These are phyloP conservation scores for Colletotrichum brevisporum DNA, from an alignment of 2,329 filamentous ascomycete species.

Conservation along the genomic window DNA sequence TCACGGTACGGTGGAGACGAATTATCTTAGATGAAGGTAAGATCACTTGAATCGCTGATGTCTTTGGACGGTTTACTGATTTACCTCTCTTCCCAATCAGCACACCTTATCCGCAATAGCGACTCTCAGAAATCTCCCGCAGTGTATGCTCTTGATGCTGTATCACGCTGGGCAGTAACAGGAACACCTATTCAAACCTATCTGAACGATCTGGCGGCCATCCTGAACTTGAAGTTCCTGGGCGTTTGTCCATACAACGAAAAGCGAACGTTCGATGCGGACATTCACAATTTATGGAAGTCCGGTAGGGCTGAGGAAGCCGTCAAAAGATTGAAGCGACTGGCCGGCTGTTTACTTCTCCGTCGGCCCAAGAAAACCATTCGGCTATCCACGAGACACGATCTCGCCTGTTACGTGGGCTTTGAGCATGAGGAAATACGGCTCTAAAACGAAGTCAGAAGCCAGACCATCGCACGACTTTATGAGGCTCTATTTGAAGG, in stretches of 20 bases:
- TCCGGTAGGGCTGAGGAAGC: conserved; percentile 52
- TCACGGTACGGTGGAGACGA: conserved; percentile 53
- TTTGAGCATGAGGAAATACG: conserved; percentile 53
- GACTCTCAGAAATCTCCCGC: conserved; percentile 53
- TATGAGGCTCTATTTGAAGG: conserved; percentile 49
- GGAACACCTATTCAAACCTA: conserved; percentile 65
- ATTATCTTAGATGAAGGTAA: conserved; percentile 57
- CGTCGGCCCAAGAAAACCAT: conserved; percentile 56
- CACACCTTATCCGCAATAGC: conserved; percentile 57
- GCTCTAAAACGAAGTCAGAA: conserved; percentile 51
- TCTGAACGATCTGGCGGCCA: conserved; percentile 56
- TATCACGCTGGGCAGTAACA: conserved; percentile 61
- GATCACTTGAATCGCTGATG: no score
- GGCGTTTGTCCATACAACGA: conserved; percentile 57
- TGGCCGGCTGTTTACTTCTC: conserved; percentile 55
- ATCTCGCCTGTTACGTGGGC: conserved; percentile 52
- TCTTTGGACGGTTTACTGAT: not conserved
- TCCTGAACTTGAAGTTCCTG: conserved; percentile 61
- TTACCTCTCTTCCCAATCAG: conserved; percentile 43
- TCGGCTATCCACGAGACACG: conserved; percentile 52
- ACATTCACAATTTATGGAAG: conserved; percentile 58
- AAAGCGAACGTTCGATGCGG: conserved; percentile 52
- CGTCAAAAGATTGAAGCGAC: conserved; percentile 54
- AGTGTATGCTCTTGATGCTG: conserved; percentile 53
- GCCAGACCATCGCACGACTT: conserved; percentile 48